A percentile compares a stretch with the other conserved stretches of the same genome.
Evolutionary conservation across 2,329 filamentous ascomycete species (phyloP).

Genomic region (Botrytis deweyae): DNA sequence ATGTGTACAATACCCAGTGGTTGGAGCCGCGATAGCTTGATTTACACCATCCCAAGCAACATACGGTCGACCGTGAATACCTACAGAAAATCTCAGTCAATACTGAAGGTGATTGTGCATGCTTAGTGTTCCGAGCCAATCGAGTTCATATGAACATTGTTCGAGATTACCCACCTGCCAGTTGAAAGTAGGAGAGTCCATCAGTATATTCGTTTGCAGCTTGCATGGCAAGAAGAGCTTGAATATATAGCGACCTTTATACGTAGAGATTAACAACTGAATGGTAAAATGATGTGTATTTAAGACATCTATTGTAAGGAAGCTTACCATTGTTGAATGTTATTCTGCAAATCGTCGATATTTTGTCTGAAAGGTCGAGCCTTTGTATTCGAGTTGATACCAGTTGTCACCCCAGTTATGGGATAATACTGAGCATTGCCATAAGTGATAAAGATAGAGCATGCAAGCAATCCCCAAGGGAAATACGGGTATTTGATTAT

Average conservation of each 20-base stretch:
- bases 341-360: slow-evolving; percentile 32
- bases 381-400: slow-evolving; percentile 24
- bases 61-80: slow-evolving; percentile 34
- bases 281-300: neutral
- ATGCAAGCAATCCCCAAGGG: neutral
- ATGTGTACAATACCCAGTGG: slow-evolving; percentile 38
- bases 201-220: slow-evolving; percentile 26
- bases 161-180: slow-evolving; percentile 28
- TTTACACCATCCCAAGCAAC: slow-evolving; percentile 32
- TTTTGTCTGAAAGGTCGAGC: slow-evolving; percentile 31
- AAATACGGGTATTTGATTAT: neutral
- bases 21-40: slow-evolving; percentile 21
- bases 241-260: slow-evolving; percentile 31
- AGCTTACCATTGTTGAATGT: slow-evolving; percentile 21
- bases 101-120: neutral
- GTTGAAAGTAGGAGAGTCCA: slow-evolving; percentile 31
- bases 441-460: neutral
- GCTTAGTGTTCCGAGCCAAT: neutral
- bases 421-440: slow-evolving; percentile 18
- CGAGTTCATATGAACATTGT: neutral
- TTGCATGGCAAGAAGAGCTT: slow-evolving; percentile 27
- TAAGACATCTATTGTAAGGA: slow-evolving; percentile 19
- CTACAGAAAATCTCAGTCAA: slow-evolving; percentile 17
- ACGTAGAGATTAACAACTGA: slow-evolving; percentile 12
- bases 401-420: slow-evolving; percentile 30